Conservation (phyloP, 2,329 filamentous ascomycete genomes). For the Diaporthe sp. region DNA sequence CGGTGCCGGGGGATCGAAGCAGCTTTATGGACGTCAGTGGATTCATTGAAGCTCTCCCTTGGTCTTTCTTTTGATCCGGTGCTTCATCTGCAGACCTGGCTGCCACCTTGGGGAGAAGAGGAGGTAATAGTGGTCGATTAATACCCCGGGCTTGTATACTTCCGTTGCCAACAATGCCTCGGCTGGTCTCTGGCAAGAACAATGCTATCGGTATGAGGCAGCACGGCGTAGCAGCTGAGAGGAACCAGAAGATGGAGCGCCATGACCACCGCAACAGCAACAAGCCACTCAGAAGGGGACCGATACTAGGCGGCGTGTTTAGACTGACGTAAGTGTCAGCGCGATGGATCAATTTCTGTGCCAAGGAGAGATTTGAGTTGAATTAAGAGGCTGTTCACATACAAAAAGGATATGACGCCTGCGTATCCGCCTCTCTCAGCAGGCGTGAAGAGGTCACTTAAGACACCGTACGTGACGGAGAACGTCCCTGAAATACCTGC, state of each 20-base stretch:
- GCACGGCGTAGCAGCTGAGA: slow-evolving; percentile 18
- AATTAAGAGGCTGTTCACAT: not conserved
- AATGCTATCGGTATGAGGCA: slow-evolving; percentile 12
- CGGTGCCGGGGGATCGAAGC: not conserved
- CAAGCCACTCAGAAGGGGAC: slow-evolving; percentile 17
- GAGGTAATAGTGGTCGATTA: not conserved
- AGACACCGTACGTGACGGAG: slow-evolving; percentile 37
- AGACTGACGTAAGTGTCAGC: not conserved
- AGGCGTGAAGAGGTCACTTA: slow-evolving; percentile 37
- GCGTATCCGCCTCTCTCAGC: slow-evolving; percentile 38
- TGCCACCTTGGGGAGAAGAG: not conserved
- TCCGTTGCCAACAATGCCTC: not conserved
- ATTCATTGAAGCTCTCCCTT: not conserved
- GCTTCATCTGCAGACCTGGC: not conserved
- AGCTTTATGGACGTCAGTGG: slow-evolving; percentile 11
- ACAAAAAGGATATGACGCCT: slow-evolving; percentile 30
- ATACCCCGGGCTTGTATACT: not conserved
- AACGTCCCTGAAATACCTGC: slow-evolving; percentile 36
- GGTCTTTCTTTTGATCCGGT: not conserved
- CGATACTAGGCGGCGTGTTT: slow-evolving; percentile 24
- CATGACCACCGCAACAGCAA: slow-evolving; percentile 20
- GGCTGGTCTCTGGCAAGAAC: slow-evolving; percentile 8
- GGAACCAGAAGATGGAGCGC: slow-evolving; percentile 26
- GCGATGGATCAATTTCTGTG: accelerated
- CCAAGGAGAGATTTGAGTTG: not conserved